phyloP scores from a whole-genome alignment of 2,329 filamentous ascomycete genomes.

The Claviceps sp. region DNA sequence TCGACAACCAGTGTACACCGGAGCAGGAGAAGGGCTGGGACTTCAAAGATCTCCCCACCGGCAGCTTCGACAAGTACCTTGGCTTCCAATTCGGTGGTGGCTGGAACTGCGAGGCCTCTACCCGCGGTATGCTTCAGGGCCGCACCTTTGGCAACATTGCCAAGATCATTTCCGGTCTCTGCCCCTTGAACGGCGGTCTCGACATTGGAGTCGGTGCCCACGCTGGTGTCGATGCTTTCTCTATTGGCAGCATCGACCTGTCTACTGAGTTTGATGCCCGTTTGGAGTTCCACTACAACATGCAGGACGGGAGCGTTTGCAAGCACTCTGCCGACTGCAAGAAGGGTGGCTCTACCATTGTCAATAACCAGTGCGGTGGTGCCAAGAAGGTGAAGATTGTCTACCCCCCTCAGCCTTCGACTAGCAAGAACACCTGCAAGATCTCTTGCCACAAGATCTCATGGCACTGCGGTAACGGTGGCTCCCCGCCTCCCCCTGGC shows the following conservation, averaged over 20 bases:
- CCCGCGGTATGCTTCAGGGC: slow-evolving; percentile 43
- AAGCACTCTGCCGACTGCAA: slow-evolving; percentile 62
- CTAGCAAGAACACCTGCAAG: slow-evolving; percentile 46
- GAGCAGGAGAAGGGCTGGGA: slow-evolving; percentile 57
- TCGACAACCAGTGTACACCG: slow-evolving; percentile 63
- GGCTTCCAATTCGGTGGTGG: slow-evolving; percentile 60
- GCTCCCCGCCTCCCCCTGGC: slow-evolving; percentile 1
- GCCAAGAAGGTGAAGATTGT: slow-evolving; percentile 68
- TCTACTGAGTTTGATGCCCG: slow-evolving; percentile 62
- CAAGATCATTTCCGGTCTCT: slow-evolving; percentile 49
- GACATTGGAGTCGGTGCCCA: slow-evolving; percentile 40
- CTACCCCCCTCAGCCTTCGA: slow-evolving; percentile 41
- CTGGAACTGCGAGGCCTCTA: slow-evolving; percentile 52
- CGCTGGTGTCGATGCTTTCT: slow-evolving; percentile 41
- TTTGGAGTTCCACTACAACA: slow-evolving; percentile 74
- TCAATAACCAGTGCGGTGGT: slow-evolving; percentile 86
- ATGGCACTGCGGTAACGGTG: slow-evolving; percentile 50
- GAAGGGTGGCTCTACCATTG: slow-evolving; percentile 51
- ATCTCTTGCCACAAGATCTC: slow-evolving; percentile 29
- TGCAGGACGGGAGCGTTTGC: slow-evolving; percentile 72
- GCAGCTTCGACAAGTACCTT: slow-evolving; percentile 51
- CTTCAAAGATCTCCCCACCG: slow-evolving; percentile 51
- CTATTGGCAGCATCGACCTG: slow-evolving; percentile 61
- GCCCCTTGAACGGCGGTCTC: slow-evolving; percentile 33
- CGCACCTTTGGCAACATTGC: slow-evolving; percentile 26